Percentiles rank a stretch among this genome's conserved stretches.
Evolutionary conservation across 2,329 filamentous ascomycete genomes (phyloP).

Genomic region (Camillea tinctor): DNA sequence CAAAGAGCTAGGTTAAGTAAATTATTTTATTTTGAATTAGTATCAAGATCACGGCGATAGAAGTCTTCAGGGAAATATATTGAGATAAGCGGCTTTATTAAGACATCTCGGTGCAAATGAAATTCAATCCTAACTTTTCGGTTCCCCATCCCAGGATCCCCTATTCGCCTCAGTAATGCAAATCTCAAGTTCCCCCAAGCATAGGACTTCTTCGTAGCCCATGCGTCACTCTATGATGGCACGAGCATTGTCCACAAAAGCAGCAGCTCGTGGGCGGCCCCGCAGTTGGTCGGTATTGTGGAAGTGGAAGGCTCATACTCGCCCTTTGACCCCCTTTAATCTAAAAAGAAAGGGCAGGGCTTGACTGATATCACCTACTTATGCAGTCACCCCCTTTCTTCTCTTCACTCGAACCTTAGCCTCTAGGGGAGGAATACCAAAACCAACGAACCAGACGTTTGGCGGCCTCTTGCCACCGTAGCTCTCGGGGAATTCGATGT

Average conservation of each 20-base stretch:
- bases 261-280: not conserved
- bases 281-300: not conserved
- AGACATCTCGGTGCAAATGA: not conserved
- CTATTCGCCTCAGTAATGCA: not conserved
- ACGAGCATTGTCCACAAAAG: too few relatives aligned
- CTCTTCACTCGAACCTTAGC: constrained; percentile 19
- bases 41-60: not conserved
- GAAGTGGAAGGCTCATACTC: not conserved
- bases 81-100: not conserved
- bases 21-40: not conserved
- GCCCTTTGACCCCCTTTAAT: not conserved
- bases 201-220: too few relatives aligned
- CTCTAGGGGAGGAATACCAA: constrained; percentile 17
- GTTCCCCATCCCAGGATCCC: too few relatives aligned
- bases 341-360: not conserved
- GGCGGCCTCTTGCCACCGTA: constrained; percentile 21
- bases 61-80: not conserved
- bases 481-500: constrained; percentile 34
- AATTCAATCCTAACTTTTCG: not conserved
- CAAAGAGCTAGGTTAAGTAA: not conserved
- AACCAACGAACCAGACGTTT: constrained; percentile 18
- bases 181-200: not conserved
- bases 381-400: not conserved
- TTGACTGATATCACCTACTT: not conserved
- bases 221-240: too few relatives aligned